Evolutionary conservation across 108 stramenopile species (phyloP).

Genomic region (Fistulifera pelliculosa): DNA sequence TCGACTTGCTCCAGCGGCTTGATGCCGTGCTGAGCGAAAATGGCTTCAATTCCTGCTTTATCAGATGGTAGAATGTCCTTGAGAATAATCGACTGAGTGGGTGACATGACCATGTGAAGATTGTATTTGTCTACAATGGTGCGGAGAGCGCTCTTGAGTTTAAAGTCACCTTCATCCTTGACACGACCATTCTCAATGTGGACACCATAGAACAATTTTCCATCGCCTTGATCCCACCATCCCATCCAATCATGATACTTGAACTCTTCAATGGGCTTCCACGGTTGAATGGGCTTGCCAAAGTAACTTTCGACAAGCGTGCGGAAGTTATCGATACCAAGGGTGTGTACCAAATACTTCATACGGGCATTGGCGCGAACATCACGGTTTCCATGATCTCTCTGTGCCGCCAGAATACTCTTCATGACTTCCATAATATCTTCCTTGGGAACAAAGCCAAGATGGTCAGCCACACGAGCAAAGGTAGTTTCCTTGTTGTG

Average conservation of each 20-base stretch:
- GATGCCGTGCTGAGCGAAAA: conserved; percentile 82
- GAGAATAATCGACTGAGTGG: conserved; percentile 92
- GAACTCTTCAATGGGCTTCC: conserved; percentile 75
- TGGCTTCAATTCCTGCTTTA: conserved; percentile 70
- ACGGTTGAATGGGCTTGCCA: conserved; percentile 83
- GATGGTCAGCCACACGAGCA: conserved; percentile 92
- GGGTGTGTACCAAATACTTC: conserved; percentile 97
- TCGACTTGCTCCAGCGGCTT: conserved; percentile 84
- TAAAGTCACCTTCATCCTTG: conserved; percentile 84
- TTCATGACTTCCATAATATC: conserved; percentile 89
- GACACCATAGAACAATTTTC: conserved; percentile 90
- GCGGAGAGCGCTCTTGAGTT: conserved; percentile 84
- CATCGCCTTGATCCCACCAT: conserved; percentile 98
- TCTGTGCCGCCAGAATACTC: conserved; percentile 89
- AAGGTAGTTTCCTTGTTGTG: conserved; percentile 97
- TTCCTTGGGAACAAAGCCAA: conserved; percentile 93
- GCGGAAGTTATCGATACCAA: conserved; percentile 91
- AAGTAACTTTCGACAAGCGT: conserved; percentile 88
- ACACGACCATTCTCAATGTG: conserved; percentile 95
- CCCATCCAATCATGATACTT: conserved; percentile 98
- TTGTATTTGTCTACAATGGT: conserved; percentile 84
- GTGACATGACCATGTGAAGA: conserved; percentile 83
- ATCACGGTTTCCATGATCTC: conserved; percentile 97
- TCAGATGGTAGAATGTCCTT: conserved; percentile 85
- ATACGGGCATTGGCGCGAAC: conserved; percentile 95